Evolutionary conservation across 139 green algal genomes (phyloP).

Genomic region (Tetradesmus obliquus): DNA sequence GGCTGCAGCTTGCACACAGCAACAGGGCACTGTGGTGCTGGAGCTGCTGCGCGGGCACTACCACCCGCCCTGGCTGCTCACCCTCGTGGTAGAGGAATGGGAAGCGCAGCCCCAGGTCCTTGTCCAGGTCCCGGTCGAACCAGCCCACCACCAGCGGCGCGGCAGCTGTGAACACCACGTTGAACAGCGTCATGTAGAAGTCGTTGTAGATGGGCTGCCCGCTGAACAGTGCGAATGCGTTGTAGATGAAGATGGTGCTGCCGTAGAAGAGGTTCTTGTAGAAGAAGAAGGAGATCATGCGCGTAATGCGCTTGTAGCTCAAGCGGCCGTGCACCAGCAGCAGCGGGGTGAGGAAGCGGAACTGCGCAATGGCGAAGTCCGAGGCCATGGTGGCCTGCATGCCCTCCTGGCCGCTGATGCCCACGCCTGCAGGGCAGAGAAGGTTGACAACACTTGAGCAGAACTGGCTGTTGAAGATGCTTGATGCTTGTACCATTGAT

Average conservation of each 20-base stretch:
- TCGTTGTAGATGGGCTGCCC: slow-evolving; percentile 84
- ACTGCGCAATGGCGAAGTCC: slow-evolving; percentile 98
- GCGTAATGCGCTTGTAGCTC: slow-evolving; percentile 88
- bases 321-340: slow-evolving; percentile 87
- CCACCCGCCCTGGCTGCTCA: slow-evolving; percentile 3
- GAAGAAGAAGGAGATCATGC: slow-evolving; percentile 86
- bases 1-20: neutral
- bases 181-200: slow-evolving; percentile 86
- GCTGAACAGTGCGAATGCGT: slow-evolving; percentile 75
- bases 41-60: neutral
- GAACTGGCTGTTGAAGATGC: too few relatives aligned
- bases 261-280: slow-evolving; percentile 95
- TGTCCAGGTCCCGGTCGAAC: slow-evolving; percentile 78
- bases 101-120: slow-evolving; percentile 56
- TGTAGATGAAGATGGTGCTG: slow-evolving; percentile 82
- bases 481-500: too few relatives aligned
- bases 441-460: neutral
- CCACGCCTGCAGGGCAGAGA: slow-evolving; percentile 86
- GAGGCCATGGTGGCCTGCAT: slow-evolving; percentile 77
- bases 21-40: too few relatives aligned
- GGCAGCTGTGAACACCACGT: slow-evolving; percentile 80
- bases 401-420: slow-evolving; percentile 97
- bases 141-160: slow-evolving; percentile 72
- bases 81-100: slow-evolving; percentile 68
- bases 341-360: slow-evolving; percentile 89